Evolutionary conservation across 108 stramenopile species (phyloP).

Genomic region (Nitzschia palea): DNA sequence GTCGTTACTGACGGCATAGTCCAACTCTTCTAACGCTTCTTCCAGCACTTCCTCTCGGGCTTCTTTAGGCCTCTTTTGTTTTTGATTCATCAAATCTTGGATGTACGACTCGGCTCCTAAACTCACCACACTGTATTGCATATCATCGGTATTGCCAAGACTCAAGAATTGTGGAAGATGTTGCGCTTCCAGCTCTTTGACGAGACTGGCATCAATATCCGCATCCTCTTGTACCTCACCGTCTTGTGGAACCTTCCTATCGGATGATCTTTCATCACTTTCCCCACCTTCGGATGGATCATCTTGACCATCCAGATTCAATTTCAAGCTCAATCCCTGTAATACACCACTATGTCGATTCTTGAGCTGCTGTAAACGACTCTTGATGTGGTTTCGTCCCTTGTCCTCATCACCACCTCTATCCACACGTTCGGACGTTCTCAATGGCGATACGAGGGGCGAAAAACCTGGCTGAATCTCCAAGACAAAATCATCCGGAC

Average conservation of each 20-base stretch:
- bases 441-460: too few species aligned
- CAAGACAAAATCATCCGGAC: background rate
- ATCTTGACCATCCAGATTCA: background rate
- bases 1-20: slow-evolving; percentile 5
- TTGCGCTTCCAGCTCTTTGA: background rate
- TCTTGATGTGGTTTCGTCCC: too few species aligned
- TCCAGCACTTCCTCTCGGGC: slow-evolving; percentile 24
- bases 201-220: background rate
- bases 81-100: slow-evolving; percentile 19
- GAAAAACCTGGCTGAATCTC: too few species aligned
- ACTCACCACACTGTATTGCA: background rate
- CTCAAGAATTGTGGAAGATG: slow-evolving; percentile 4
- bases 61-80: background rate
- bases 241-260: too few species aligned
- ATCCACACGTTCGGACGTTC: too few species aligned
- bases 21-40: slow-evolving; percentile 20
- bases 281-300: background rate
- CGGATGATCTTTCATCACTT: too few species aligned
- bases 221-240: too few species aligned
- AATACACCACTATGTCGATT: background rate
- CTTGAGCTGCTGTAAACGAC: background rate
- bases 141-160: background rate
- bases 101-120: slow-evolving; percentile 23
- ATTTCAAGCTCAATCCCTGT: background rate
- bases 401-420: too few species aligned